These are phyloP conservation scores for Sherardia arvensis DNA, from an alignment of 257 asterid genomes.

Conservation along the genomic window DNA sequence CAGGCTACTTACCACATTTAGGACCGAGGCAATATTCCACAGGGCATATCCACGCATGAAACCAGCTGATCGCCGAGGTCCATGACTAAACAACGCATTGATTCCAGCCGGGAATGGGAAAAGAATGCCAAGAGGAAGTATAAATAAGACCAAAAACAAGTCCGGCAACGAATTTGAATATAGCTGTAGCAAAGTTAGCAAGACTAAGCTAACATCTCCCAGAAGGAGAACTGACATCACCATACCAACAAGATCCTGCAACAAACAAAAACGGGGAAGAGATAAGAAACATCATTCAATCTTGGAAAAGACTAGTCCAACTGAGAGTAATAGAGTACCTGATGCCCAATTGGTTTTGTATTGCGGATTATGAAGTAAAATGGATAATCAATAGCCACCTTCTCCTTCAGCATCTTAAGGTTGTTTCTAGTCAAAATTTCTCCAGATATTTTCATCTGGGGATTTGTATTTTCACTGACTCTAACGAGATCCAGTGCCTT, in stretches of 20 bases:
- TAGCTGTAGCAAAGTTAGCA: constrained; percentile 76
- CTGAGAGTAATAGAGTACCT: constrained; percentile 29
- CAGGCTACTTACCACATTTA: constrained; percentile 60
- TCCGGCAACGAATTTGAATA: constrained; percentile 62
- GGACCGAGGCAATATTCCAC: constrained; percentile 71
- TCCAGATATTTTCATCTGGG: constrained; percentile 47
- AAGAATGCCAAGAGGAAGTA: constrained; percentile 77
- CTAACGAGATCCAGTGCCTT: constrained; percentile 78
- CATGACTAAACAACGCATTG: constrained; percentile 78
- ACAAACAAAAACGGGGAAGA: constrained; percentile 15
- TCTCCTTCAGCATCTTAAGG: constrained; percentile 43
- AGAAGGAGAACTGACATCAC: constrained; percentile 63
- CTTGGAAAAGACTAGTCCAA: neutral
- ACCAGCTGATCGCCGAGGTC: constrained; percentile 77
- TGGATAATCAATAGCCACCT: constrained; percentile 38
- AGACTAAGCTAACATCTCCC: constrained; percentile 86
- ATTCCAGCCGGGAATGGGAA: constrained; percentile 89
- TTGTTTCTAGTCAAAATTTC: constrained; percentile 45
- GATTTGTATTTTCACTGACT: constrained; percentile 43
- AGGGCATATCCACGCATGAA: constrained; percentile 79
- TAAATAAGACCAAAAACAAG: constrained; percentile 49
- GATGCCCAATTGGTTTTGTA: constrained; percentile 78
- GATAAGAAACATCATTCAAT: too few relatives aligned
- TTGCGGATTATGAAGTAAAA: constrained; percentile 50
- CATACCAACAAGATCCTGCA: constrained; percentile 89